Conservation (phyloP, 2,329 filamentous ascomycete genomes). For the Fusarium acutatum region DNA sequence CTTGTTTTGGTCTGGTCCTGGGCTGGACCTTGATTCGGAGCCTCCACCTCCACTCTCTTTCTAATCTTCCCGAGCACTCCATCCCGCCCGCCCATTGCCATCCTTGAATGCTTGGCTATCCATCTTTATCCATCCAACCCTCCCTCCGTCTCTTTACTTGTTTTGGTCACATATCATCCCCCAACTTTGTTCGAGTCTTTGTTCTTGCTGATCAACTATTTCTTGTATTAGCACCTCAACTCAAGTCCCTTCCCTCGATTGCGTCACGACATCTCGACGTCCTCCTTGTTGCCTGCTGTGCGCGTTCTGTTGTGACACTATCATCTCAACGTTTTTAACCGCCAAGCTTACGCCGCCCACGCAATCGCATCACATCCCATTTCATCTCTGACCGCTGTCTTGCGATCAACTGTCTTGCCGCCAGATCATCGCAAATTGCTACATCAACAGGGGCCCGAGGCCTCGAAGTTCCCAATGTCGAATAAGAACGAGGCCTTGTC, state of each 20-base stretch:
- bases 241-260: not conserved
- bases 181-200: not conserved
- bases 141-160: not conserved
- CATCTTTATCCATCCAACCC: conserved; percentile 13
- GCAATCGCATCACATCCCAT: not conserved
- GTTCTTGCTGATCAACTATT: not conserved
- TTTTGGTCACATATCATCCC: conserved; percentile 8
- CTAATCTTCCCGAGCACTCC: not conserved
- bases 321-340: conserved; percentile 3
- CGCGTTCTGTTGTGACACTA: conserved; percentile 26
- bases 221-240: not conserved
- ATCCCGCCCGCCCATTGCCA: not conserved
- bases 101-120: not conserved
- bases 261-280: not conserved
- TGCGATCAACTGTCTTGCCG: not conserved
- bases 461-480: conserved; percentile 39
- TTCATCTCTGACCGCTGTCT: not conserved
- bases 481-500: conserved; percentile 39
- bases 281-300: conserved; percentile 10
- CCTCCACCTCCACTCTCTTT: conserved; percentile 21
- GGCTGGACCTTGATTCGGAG: conserved; percentile 4
- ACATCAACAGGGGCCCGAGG: conserved; percentile 29
- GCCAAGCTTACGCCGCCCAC: not conserved
- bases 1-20: conserved; percentile 1
- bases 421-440: not conserved